Evolutionary conservation across 148 eudicot genomes (phyloP).

Genomic region (Amaranthus palmeri): DNA sequence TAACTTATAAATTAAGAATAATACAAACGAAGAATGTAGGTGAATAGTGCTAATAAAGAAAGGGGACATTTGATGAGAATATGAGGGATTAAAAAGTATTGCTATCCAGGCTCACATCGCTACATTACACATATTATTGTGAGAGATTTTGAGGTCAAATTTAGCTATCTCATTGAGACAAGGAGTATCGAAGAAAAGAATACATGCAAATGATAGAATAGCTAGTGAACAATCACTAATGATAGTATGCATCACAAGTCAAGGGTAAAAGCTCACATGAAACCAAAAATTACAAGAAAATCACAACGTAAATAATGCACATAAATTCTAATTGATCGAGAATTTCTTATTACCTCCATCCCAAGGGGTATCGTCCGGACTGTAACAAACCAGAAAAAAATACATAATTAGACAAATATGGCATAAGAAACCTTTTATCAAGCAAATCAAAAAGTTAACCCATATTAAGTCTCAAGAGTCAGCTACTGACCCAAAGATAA

Average conservation of each 20-base stretch:
- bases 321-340: not conserved
- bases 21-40: too few species aligned
- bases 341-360: constrained; percentile 52
- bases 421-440: not conserved
- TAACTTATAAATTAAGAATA: too few species aligned
- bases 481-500: constrained; percentile 55
- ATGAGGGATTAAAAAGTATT: too few species aligned
- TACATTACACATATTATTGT: too few species aligned
- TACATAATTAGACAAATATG: constrained; percentile 3
- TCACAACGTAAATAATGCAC: not conserved
- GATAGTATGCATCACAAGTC: not conserved
- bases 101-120: too few species aligned
- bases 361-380: constrained; percentile 77
- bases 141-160: too few species aligned
- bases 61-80: too few species aligned
- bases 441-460: not conserved
- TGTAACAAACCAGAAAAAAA: constrained; percentile 32
- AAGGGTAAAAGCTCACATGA: not conserved
- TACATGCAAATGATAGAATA: not conserved
- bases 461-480: not conserved
- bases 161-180: too few species aligned
- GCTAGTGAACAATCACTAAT: not conserved
- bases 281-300: not conserved
- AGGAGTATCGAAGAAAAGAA: too few species aligned
- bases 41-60: too few species aligned